A percentile compares a stretch with the other conserved stretches of the same genome.
phyloP scores from a whole-genome alignment of 768 basidiomycete species.

The Kwoniella newhampshirensis region DNA sequence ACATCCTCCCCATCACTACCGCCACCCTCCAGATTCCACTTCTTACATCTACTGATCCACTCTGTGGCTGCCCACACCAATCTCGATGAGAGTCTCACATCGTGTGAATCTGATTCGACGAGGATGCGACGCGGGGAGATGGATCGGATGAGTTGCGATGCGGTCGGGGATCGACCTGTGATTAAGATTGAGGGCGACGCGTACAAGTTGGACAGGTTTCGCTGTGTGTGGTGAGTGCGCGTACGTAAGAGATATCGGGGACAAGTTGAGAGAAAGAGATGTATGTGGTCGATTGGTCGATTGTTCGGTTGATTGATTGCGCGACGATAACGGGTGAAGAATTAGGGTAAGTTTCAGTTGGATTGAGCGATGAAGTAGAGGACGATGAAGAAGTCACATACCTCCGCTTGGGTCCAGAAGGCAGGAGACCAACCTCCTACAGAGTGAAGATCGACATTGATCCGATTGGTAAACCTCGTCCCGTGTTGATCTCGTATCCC shows the following conservation, averaged over 20 bases:
- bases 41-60: conserved; percentile 70
- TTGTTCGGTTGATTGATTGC: neutral
- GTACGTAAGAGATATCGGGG: too few relatives aligned
- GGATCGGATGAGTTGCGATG: conserved; percentile 64
- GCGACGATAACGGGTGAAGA: neutral
- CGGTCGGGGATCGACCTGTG: conserved; percentile 69
- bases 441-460: conserved; percentile 87
- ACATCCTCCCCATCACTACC: conserved; percentile 49
- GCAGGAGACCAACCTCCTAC: conserved; percentile 76
- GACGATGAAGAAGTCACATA: too few relatives aligned
- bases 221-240: too few relatives aligned
- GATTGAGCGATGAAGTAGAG: too few relatives aligned
- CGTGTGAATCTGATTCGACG: conserved; percentile 80
- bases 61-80: conserved; percentile 76
- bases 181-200: conserved; percentile 84
- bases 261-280: neutral
- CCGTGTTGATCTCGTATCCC: conserved; percentile 64
- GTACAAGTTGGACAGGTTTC: conserved; percentile 71
- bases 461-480: conserved; percentile 59
- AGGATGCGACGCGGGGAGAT: conserved; percentile 70
- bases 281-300: neutral
- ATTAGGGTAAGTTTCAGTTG: too few relatives aligned
- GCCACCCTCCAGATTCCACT: conserved; percentile 68
- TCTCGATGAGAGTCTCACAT: conserved; percentile 61
- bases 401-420: conserved; percentile 73